phyloP scores from a whole-genome alignment of 345 rosid genomes.

The Populus euphratica region DNA sequence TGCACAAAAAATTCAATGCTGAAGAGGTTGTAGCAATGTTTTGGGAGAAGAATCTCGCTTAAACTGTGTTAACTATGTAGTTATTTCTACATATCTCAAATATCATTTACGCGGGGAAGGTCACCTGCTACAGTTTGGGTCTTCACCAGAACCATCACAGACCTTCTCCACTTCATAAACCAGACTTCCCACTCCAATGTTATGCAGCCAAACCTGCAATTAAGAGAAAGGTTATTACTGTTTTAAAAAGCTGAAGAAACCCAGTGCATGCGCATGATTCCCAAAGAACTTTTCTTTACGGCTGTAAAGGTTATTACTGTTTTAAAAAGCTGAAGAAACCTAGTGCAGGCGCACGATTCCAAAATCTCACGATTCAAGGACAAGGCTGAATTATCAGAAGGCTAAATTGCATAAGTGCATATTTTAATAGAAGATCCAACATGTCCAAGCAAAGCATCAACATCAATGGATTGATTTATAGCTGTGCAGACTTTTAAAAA shows the following conservation, averaged over 20 bases:
- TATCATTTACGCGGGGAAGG: constrained; percentile 2
- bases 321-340: not conserved
- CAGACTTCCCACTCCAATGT: constrained; percentile 50
- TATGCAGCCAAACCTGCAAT: constrained; percentile 60
- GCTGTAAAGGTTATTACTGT: not conserved
- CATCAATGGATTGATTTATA: not conserved
- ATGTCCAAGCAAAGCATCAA: not conserved
- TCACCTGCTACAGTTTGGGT: constrained; percentile 75
- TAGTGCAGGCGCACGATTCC: not conserved
- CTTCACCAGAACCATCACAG: constrained; percentile 83
- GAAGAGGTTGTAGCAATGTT: not conserved
- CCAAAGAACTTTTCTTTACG: not conserved
- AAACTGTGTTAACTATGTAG: not conserved
- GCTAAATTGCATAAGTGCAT: too few species aligned
- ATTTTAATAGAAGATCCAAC: not conserved
- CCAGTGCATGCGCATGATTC: not conserved
- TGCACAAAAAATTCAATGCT: constrained; percentile 23
- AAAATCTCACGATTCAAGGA: too few species aligned
- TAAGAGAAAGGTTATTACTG: not conserved
- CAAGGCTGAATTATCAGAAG: too few species aligned
- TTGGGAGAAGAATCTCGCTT: not conserved
- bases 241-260: not conserved
- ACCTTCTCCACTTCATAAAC: constrained; percentile 52
- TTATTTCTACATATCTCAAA: not conserved
- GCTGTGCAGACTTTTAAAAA: not conserved